Conservation (phyloP, 352 stramenopile genomes). For the Aphanomyces cochlioides region DNA sequence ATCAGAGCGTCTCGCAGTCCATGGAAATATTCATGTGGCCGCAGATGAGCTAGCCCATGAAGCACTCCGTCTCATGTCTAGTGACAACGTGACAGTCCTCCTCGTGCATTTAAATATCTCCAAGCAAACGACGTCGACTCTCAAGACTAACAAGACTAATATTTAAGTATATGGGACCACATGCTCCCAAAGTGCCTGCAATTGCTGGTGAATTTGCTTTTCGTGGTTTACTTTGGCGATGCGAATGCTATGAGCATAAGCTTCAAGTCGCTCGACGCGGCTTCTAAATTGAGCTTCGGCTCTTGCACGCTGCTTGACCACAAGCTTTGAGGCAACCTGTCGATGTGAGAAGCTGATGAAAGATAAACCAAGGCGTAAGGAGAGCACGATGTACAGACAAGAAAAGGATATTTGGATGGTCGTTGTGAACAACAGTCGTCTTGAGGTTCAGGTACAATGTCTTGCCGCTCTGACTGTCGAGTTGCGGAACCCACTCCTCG, state of each 20-base stretch:
- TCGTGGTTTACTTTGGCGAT: neutral
- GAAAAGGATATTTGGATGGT: constrained; percentile 29
- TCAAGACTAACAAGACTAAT: neutral
- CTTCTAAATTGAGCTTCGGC: constrained; percentile 9
- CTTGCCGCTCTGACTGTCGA: neutral
- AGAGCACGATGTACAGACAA: neutral
- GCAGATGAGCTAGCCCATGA: constrained; percentile 71
- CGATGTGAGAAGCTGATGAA: constrained; percentile 6
- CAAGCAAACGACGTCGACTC: neutral
- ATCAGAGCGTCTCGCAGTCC: constrained; percentile 44
- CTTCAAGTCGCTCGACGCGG: neutral
- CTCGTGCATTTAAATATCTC: constrained; percentile 34
- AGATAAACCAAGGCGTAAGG: neutral
- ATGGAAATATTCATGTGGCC: constrained; percentile 54
- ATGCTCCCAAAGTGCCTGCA: neutral
- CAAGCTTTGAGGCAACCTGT: constrained; percentile 1
- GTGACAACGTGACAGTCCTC: constrained; percentile 80
- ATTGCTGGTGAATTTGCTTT: neutral
- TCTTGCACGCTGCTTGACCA: constrained; percentile 14
- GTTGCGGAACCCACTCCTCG: constrained; percentile 21
- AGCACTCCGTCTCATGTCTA: constrained; percentile 63
- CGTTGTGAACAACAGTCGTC: neutral
- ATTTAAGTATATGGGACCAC: neutral
- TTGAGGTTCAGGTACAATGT: constrained; percentile 24
- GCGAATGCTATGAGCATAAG: neutral